Evolutionary conservation across 257 asterid species (phyloP), one percentile per base, ranked within the genome.

Genomic region (Primulina eburnea): DNA sequence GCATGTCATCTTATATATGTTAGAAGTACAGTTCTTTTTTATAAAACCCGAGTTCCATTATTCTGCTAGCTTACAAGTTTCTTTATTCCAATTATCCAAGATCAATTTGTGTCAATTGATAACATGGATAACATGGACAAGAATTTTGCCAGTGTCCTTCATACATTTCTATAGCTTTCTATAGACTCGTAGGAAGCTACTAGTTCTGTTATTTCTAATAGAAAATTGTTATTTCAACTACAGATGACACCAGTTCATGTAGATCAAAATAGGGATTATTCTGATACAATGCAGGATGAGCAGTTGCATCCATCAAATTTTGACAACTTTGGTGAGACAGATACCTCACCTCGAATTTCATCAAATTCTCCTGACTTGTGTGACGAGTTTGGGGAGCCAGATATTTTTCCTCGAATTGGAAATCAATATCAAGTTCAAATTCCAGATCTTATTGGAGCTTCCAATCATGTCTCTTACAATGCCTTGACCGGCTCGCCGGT

Each of bases 351-450:
- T 67, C 84, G 87, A 62, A 58, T 71, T 53, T 76, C 71, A 9
- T 67, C 64, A 9, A 81, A 80, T 32, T 58, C 81, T 61, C 11
- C 71, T 67, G 70, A 75, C 47, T 67, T 64, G n/a, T 59, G 12
- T 64, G 78, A 76, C 32, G 52, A 57, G 4, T 81, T 75, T 34
- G 83, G 82, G 60, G 88, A 79, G 79, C 85, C 79, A 7, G 79
- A 77, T 32, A 77, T 84, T 52, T 67, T 69, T 60, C 92, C 96
- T 11, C 82, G 94, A 60, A 62, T 81, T 38, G 97, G 97, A 61
- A 84, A 84, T 57, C 77, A 81, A 52, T 88, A 76, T 73, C 97
- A 90, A 78, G 88, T 68, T 35, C 81, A 85, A 75, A 77, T 86
- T 71, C 94, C 92, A 21, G 70, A 69, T 69, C 62, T 68, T 29